phyloP scores from a whole-genome alignment of 192 early-diverging fungal species.

The Phycomyces blakesleeanus region DNA sequence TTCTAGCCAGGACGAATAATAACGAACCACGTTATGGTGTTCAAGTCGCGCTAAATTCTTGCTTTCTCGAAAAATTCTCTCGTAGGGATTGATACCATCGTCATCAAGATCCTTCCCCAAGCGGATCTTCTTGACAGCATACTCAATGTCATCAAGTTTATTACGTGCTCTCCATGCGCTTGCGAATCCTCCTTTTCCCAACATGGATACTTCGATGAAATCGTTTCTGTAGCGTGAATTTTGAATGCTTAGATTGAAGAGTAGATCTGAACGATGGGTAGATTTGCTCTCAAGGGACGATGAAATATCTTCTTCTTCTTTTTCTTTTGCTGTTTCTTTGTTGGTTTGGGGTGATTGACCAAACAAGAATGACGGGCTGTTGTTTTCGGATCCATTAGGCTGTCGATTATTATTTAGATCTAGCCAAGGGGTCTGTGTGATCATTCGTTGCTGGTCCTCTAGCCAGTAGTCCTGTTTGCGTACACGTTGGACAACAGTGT shows the following conservation, averaged over 20 bases:
- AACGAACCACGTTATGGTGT: slow-evolving; percentile 89
- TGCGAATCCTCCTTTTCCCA: slow-evolving; percentile 93
- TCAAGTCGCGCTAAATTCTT: slow-evolving; percentile 84
- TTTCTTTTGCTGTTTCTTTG: too few species aligned
- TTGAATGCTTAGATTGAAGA: slow-evolving; percentile 38
- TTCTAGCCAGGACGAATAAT: slow-evolving; percentile 92
- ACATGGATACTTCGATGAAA: slow-evolving; percentile 69
- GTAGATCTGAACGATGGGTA: neutral
- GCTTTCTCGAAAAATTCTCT: slow-evolving; percentile 84
- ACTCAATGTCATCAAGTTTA: slow-evolving; percentile 82
- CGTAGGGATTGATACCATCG: slow-evolving; percentile 38
- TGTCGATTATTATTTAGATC: neutral
- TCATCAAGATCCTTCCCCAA: slow-evolving; percentile 39
- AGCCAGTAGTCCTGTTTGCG: slow-evolving; percentile 18
- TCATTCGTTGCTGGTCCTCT: neutral
- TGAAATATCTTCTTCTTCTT: neutral
- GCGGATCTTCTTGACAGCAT: slow-evolving; percentile 86
- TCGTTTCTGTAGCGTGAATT: slow-evolving; percentile 77
- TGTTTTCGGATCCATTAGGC: too few species aligned
- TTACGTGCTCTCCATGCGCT: slow-evolving; percentile 78
- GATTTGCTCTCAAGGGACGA: neutral
- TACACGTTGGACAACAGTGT: slow-evolving; percentile 68
- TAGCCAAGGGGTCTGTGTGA: neutral
- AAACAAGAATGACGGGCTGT: too few species aligned
- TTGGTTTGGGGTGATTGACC: too few species aligned